Percentiles rank a stretch among this genome's conserved stretches.
These are phyloP conservation scores for Delonix regia DNA, from an alignment of 306 rosid species.

Conservation along the genomic window DNA sequence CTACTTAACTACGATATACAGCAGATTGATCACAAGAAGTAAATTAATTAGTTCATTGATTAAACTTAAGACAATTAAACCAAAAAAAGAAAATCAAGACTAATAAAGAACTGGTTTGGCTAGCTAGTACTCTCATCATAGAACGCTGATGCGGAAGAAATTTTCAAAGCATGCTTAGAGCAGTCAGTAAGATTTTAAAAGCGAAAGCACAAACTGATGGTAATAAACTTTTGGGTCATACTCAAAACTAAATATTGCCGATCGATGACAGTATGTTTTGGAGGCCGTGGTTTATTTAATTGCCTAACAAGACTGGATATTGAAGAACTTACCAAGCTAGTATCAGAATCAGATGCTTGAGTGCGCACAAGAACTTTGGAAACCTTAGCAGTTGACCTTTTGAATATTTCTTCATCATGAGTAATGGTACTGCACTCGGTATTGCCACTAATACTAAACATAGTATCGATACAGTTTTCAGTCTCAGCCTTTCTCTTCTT, in stretches of 20 bases:
- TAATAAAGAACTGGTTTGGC: neutral
- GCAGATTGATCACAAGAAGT: neutral
- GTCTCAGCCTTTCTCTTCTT: conserved; percentile 61
- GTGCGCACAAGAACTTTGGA: conserved; percentile 61
- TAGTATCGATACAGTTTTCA: conserved; percentile 28
- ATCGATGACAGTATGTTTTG: neutral
- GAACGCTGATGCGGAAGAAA: too few species aligned
- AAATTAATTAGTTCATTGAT: neutral
- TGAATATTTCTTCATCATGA: conserved; percentile 50
- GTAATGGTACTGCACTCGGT: conserved; percentile 52
- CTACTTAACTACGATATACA: neutral
- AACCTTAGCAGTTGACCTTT: conserved; percentile 54
- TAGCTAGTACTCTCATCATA: too few species aligned
- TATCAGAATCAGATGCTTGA: conserved; percentile 65
- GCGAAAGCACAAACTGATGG: neutral
- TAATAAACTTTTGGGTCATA: too few species aligned
- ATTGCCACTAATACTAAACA: conserved; percentile 16
- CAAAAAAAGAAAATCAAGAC: neutral
- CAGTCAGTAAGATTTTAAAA: neutral
- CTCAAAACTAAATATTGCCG: too few species aligned
- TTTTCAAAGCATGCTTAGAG: too few species aligned
- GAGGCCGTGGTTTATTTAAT: neutral
- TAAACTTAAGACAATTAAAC: neutral
- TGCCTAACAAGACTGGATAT: neutral
- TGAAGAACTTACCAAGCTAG: conserved; percentile 59